Evolutionary conservation across 352 stramenopile species (phyloP).

Genomic region (Phytopythium sindhum): DNA sequence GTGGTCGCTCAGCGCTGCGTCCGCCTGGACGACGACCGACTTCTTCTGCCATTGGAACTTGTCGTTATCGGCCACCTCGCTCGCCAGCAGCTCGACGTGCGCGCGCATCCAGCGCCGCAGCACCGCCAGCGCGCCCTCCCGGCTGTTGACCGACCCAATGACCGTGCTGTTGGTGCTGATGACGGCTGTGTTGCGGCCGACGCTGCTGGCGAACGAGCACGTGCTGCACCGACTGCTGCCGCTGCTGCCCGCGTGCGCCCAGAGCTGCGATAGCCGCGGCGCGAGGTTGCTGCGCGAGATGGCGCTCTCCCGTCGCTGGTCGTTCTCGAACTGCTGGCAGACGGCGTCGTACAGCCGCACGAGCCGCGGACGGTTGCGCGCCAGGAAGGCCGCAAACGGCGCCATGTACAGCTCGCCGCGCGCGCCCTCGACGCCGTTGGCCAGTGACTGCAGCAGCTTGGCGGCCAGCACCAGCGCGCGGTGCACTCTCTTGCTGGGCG

Average conservation of each 20-base stretch:
- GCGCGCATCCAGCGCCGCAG: slow-evolving; percentile 51
- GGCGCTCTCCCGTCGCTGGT: slow-evolving; percentile 59
- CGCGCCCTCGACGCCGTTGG: slow-evolving; percentile 65
- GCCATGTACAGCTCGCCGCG: slow-evolving; percentile 74
- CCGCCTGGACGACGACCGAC: slow-evolving; percentile 25
- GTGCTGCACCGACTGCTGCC: slow-evolving; percentile 8
- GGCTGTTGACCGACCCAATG: slow-evolving; percentile 16
- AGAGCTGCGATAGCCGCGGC: slow-evolving; percentile 68
- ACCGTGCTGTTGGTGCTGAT: slow-evolving; percentile 17
- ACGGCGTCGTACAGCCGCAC: slow-evolving; percentile 75
- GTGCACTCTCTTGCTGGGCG: slow-evolving; percentile 48
- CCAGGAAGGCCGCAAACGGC: slow-evolving; percentile 72
- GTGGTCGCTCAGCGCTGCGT: not conserved
- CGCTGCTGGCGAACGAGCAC: slow-evolving; percentile 10
- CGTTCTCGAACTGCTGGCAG: slow-evolving; percentile 61
- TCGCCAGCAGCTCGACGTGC: slow-evolving; percentile 42
- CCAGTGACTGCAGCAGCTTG: slow-evolving; percentile 79
- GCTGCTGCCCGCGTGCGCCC: slow-evolving; percentile 32
- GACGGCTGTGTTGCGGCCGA: slow-evolving; percentile 35
- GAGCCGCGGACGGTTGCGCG: slow-evolving; percentile 49
- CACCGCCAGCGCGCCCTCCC: slow-evolving; percentile 44
- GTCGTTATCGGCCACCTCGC: slow-evolving; percentile 47
- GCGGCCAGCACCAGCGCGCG: slow-evolving; percentile 71
- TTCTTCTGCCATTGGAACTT: slow-evolving; percentile 47
- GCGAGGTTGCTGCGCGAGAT: slow-evolving; percentile 51